These are phyloP conservation scores for Vigna reflexopilosa DNA, from an alignment of 306 rosid genomes.

Conservation along the genomic window DNA sequence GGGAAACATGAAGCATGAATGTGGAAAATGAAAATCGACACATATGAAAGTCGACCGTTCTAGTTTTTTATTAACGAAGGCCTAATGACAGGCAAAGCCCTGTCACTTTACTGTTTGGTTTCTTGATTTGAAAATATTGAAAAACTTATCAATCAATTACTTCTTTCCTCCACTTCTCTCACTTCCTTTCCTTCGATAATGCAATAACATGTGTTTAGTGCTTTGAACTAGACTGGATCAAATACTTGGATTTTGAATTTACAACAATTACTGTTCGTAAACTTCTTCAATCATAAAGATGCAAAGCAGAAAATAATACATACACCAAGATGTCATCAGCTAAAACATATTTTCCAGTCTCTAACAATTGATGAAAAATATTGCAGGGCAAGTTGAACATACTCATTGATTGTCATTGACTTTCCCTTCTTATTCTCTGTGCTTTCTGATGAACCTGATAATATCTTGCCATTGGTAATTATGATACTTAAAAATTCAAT, in stretches of 20 bases:
- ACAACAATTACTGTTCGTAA: background rate
- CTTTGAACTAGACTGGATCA: background rate
- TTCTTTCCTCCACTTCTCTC: background rate
- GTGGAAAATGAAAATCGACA: background rate
- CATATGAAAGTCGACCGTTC: background rate
- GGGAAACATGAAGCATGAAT: slow-evolving; percentile 23
- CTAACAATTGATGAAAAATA: slow-evolving; percentile 43
- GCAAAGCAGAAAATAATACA: background rate
- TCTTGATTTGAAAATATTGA: background rate
- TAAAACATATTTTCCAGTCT: slow-evolving; percentile 47
- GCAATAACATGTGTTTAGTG: slow-evolving; percentile 10
- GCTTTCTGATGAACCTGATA: slow-evolving; percentile 61
- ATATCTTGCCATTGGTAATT: slow-evolving; percentile 38
- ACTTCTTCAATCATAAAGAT: slow-evolving; percentile 17
- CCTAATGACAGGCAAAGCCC: background rate
- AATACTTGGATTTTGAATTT: background rate
- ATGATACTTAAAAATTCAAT: slow-evolving; percentile 37
- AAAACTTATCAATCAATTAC: slow-evolving; percentile 20
- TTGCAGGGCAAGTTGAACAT: slow-evolving; percentile 54
- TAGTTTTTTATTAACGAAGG: background rate
- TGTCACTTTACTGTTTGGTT: background rate
- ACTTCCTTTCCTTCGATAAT: slow-evolving; percentile 9
- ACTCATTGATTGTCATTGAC: slow-evolving; percentile 56
- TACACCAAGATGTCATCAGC: slow-evolving; percentile 30
- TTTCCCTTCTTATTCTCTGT: slow-evolving; percentile 53